Evolutionary conservation across 2,329 filamentous ascomycete genomes (phyloP).

Genomic region (Escovopsis weberi): DNA sequence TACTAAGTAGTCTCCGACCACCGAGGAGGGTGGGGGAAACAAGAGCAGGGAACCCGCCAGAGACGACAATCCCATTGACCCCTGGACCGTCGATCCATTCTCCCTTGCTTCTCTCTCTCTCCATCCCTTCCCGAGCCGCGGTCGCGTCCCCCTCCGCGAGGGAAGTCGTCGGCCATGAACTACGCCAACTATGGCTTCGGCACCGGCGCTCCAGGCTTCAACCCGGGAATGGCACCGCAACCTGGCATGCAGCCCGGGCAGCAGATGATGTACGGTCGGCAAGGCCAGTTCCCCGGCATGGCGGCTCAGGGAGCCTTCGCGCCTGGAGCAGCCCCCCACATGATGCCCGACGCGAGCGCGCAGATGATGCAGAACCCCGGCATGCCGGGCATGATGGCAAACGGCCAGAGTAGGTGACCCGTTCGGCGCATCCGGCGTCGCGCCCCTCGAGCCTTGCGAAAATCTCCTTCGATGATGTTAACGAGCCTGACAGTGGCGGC

Average conservation of each 20-base stretch:
- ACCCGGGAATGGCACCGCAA: slow-evolving; percentile 28
- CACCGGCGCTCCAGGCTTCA: slow-evolving; percentile 37
- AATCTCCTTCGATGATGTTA: neutral
- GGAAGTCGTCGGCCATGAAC: slow-evolving; percentile 31
- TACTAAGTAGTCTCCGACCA: too few species aligned
- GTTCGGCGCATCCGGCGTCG: neutral
- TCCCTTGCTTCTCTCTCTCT: neutral
- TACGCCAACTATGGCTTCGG: slow-evolving; percentile 39
- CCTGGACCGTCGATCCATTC: too few species aligned
- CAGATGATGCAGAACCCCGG: slow-evolving; percentile 50
- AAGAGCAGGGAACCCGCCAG: too few species aligned
- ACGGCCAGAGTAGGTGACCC: slow-evolving; percentile 43
- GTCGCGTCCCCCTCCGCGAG: neutral
- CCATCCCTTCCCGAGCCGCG: neutral
- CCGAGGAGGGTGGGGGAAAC: too few species aligned
- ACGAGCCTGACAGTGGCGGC: slow-evolving; percentile 33
- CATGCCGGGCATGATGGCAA: slow-evolving; percentile 44
- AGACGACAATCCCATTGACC: too few species aligned
- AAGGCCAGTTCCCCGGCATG: slow-evolving; percentile 42
- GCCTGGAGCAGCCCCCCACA: slow-evolving; percentile 35
- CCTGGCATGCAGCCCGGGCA: slow-evolving; percentile 25
- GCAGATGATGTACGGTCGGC: slow-evolving; percentile 44
- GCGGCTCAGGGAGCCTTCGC: slow-evolving; percentile 34
- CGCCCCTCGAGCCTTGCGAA: neutral
- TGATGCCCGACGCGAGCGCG: slow-evolving; percentile 40